Percentiles rank a stretch among this genome's conserved stretches.
Evolutionary conservation across 208 protist species (phyloP).

Genomic region (Leishmania amazonensis): DNA sequence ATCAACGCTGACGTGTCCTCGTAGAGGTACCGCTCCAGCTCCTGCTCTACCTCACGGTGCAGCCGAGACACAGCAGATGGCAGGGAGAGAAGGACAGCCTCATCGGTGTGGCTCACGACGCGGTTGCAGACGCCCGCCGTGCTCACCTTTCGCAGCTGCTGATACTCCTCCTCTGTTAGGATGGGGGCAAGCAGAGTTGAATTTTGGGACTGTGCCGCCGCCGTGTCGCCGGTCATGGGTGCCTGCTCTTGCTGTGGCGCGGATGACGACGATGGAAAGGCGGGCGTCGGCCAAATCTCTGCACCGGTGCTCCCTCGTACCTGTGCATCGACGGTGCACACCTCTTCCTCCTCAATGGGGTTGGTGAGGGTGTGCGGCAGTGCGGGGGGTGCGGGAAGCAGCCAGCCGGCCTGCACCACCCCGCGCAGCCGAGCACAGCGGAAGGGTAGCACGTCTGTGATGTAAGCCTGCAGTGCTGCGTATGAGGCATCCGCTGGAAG

Average conservation of each 20-base stretch:
- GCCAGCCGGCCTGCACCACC: slow-evolving; percentile 56
- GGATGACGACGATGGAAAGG: neutral
- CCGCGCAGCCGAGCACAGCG: slow-evolving; percentile 44
- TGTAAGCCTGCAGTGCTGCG: slow-evolving; percentile 22
- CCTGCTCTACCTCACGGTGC: slow-evolving; percentile 68
- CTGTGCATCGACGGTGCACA: slow-evolving; percentile 2
- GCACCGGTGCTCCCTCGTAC: neutral
- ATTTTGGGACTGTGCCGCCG: neutral
- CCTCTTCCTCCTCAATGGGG: slow-evolving; percentile 14
- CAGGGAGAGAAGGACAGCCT: slow-evolving; percentile 62
- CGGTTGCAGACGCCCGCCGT: slow-evolving; percentile 45
- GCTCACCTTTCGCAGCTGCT: slow-evolving; percentile 27
- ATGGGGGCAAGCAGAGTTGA: slow-evolving; percentile 6
- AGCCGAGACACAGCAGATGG: slow-evolving; percentile 41
- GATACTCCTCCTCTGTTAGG: slow-evolving; percentile 25
- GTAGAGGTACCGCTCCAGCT: slow-evolving; percentile 73
- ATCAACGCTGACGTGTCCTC: slow-evolving; percentile 68
- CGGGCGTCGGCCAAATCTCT: neutral
- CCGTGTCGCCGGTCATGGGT: neutral
- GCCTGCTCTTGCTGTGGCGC: neutral
- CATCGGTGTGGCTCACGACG: slow-evolving; percentile 49
- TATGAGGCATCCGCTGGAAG: slow-evolving; percentile 22
- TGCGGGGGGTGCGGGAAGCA: slow-evolving; percentile 41
- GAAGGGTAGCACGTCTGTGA: slow-evolving; percentile 29
- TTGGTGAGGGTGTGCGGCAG: slow-evolving; percentile 25